These are phyloP conservation scores for Theobroma grandiflorum DNA, from an alignment of 441 rosid genomes.

Conservation along the genomic window DNA sequence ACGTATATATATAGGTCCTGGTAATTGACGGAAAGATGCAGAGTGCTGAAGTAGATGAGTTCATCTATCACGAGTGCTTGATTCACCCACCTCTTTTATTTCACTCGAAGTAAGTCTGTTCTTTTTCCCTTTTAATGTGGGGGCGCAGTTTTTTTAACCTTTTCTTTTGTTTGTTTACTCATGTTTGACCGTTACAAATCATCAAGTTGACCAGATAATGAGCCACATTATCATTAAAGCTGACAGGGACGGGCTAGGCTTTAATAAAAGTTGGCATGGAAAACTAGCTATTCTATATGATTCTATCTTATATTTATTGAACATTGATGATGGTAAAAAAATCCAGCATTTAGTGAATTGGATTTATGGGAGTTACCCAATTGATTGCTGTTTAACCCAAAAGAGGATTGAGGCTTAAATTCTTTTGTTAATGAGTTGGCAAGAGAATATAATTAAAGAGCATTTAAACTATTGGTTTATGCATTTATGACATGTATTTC, in stretches of 20 bases:
- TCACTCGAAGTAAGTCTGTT: constrained; percentile 66
- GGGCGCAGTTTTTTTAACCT: background rate
- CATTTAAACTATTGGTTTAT: background rate
- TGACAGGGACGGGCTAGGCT: no score
- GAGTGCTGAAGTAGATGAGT: constrained; percentile 94
- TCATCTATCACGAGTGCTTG: constrained; percentile 92
- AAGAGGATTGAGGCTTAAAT: background rate
- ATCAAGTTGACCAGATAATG: background rate
- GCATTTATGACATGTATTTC: background rate
- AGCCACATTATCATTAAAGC: background rate
- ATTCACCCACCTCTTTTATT: constrained; percentile 82
- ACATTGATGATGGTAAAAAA: no score
- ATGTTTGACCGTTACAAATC: background rate
- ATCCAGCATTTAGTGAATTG: background rate
- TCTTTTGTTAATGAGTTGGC: background rate
- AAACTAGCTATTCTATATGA: no score
- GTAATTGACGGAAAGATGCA: constrained; percentile 98
- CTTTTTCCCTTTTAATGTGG: background rate
- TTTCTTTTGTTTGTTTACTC: background rate
- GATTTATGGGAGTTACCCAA: background rate
- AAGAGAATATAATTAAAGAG: no score
- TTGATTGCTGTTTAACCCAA: background rate
- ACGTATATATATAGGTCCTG: constrained; percentile 46
- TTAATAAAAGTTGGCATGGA: no score
- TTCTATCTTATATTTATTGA: background rate